Evolutionary conservation across 495 filamentous ascomycete genomes (phyloP).

Genomic region (Neurospora discreta): DNA sequence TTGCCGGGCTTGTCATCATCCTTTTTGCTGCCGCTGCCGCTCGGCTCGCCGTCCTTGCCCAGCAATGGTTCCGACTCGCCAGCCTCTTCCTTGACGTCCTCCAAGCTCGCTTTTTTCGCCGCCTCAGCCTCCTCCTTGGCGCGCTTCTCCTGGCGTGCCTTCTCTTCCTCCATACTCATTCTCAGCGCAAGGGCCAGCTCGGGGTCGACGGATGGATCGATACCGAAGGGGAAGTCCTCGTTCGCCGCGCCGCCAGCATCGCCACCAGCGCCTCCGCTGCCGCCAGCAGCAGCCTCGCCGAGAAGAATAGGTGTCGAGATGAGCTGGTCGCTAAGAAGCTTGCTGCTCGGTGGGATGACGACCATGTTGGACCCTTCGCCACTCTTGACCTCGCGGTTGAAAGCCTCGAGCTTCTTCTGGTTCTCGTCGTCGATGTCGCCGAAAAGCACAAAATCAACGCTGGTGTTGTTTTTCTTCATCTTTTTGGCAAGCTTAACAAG

Average conservation of each 20-base stretch:
- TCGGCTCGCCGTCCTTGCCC: slow-evolving; percentile 55
- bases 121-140: slow-evolving; percentile 64
- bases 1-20: slow-evolving; percentile 41
- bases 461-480: slow-evolving; percentile 94
- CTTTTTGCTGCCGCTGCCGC: slow-evolving; percentile 36
- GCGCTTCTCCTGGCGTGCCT: slow-evolving; percentile 77
- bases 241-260: slow-evolving; percentile 45
- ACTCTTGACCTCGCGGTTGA: slow-evolving; percentile 77
- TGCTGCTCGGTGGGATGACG: slow-evolving; percentile 80
- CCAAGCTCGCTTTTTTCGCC: slow-evolving; percentile 64
- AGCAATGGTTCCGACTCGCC: slow-evolving; percentile 55
- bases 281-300: slow-evolving; percentile 50
- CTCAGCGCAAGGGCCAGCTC: slow-evolving; percentile 90
- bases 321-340: slow-evolving; percentile 86
- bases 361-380: slow-evolving; percentile 84
- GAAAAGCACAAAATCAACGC: slow-evolving; percentile 87
- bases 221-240: slow-evolving; percentile 52
- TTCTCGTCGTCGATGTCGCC: slow-evolving; percentile 87
- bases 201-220: slow-evolving; percentile 74
- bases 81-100: slow-evolving; percentile 76
- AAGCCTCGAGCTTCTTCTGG: slow-evolving; percentile 76
- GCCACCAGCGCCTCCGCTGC: slow-evolving; percentile 39
- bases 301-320: slow-evolving; percentile 81
- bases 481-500: slow-evolving; percentile 86
- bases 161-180: slow-evolving; percentile 95